A percentile compares a stretch with the other conserved stretches of the same genome.
Conservation (phyloP, 2,329 filamentous ascomycete species). For the Talaromyces atroroseus region DNA sequence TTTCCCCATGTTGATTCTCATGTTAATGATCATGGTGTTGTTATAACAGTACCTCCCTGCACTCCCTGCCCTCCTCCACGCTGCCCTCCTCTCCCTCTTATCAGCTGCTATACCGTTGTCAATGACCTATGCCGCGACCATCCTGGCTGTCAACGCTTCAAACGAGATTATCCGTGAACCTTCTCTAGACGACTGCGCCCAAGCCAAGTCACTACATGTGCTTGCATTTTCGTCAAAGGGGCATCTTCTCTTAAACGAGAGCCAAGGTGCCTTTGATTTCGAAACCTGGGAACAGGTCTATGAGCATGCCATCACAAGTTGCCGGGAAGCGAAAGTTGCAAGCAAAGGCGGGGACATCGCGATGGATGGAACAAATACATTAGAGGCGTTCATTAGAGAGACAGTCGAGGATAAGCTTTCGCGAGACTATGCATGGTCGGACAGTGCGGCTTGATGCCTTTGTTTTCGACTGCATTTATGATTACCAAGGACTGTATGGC, state of each 20-base stretch:
- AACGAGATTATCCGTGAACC: slow-evolving; percentile 54
- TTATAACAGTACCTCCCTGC: slow-evolving; percentile 63
- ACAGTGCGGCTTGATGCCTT: slow-evolving; percentile 28
- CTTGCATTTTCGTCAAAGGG: slow-evolving; percentile 72
- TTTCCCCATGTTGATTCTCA: neutral
- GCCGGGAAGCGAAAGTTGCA: slow-evolving; percentile 46
- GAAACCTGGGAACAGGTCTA: slow-evolving; percentile 70
- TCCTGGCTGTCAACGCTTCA: slow-evolving; percentile 53
- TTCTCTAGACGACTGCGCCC: slow-evolving; percentile 55
- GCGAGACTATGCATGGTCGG: slow-evolving; percentile 35
- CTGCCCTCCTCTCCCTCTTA: slow-evolving; percentile 69
- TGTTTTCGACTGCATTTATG: neutral
- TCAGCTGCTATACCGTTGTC: slow-evolving; percentile 77
- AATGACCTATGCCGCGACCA: slow-evolving; percentile 61
- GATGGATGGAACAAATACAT: slow-evolving; percentile 39
- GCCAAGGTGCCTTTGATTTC: slow-evolving; percentile 70
- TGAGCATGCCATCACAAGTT: slow-evolving; percentile 60
- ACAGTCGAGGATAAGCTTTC: slow-evolving; percentile 54
- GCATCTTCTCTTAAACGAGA: slow-evolving; percentile 71
- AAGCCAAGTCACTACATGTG: slow-evolving; percentile 70
- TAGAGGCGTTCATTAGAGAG: slow-evolving; percentile 59
- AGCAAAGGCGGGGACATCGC: slow-evolving; percentile 39
- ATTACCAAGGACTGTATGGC: neutral
- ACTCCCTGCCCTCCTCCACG: slow-evolving; percentile 76
- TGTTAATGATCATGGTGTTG: slow-evolving; percentile 15